phyloP scores from a whole-genome alignment of 768 basidiomycete genomes.

The Fomitopsis serialis region DNA sequence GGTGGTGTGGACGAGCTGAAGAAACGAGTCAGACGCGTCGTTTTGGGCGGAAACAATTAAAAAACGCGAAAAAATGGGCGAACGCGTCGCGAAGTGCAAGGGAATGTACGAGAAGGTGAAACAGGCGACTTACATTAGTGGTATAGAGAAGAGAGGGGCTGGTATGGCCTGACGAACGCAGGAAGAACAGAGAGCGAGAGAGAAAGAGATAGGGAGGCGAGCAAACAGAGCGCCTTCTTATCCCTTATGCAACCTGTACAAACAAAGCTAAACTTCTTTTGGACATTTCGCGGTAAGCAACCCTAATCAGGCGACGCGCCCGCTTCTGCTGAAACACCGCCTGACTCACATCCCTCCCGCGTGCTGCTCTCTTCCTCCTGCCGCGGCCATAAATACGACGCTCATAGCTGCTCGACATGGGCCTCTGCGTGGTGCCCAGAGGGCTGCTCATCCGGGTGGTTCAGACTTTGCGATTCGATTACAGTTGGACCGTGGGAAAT shows the following conservation, averaged over 20 bases:
- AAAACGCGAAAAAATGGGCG: constrained; percentile 5
- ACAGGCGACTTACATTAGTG: constrained; percentile 37
- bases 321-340: constrained; percentile 12
- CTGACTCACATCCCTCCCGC: constrained; percentile 7
- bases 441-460: neutral
- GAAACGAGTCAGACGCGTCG: constrained; percentile 16
- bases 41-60: constrained; percentile 6
- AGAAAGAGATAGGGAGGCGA: constrained; percentile 27
- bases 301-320: constrained; percentile 12
- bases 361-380: neutral
- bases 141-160: constrained; percentile 55
- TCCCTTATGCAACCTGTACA: constrained; percentile 30
- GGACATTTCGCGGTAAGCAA: constrained; percentile 17
- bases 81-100: constrained; percentile 5
- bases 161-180: constrained; percentile 19
- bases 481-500: constrained; percentile 12
- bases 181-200: constrained; percentile 27
- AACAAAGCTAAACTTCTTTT: constrained; percentile 30
- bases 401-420: neutral
- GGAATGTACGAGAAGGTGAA: constrained; percentile 10
- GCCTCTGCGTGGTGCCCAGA: neutral
- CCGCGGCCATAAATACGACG: neutral
- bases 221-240: constrained; percentile 28
- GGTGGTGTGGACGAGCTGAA: constrained; percentile 48
- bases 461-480: neutral